phyloP scores from a whole-genome alignment of 495 filamentous ascomycete species.

The Lepidopterella palustris region DNA sequence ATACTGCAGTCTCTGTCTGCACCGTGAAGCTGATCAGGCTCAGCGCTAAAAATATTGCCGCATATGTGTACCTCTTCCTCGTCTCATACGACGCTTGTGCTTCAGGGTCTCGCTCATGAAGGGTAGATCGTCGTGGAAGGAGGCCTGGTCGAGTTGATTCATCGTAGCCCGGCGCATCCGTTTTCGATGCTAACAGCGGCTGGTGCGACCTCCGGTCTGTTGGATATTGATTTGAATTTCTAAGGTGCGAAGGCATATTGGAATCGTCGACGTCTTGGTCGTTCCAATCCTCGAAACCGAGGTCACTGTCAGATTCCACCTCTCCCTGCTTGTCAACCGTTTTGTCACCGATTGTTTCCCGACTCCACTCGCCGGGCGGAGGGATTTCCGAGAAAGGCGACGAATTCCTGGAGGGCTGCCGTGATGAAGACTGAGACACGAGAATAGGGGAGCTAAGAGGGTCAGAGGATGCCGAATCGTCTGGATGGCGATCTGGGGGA shows the following conservation, averaged over 20 bases:
- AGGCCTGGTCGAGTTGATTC: slow-evolving; percentile 18
- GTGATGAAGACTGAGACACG: slow-evolving; percentile 17
- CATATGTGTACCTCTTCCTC: slow-evolving; percentile 76
- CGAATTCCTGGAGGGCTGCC: slow-evolving; percentile 21
- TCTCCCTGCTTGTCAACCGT: slow-evolving; percentile 1
- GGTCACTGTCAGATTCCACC: slow-evolving; percentile 18
- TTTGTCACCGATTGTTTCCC: not conserved
- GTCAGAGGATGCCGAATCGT: slow-evolving; percentile 7
- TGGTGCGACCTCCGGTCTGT: slow-evolving; percentile 8
- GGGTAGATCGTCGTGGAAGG: slow-evolving; percentile 45
- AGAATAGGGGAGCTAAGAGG: slow-evolving; percentile 13
- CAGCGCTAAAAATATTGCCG: slow-evolving; percentile 70
- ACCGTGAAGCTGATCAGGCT: slow-evolving; percentile 76
- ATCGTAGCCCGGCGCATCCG: slow-evolving; percentile 5
- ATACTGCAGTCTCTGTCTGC: slow-evolving; percentile 91
- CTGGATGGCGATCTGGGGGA: slow-evolving; percentile 5
- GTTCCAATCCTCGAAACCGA: slow-evolving; percentile 33
- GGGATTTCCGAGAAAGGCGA: slow-evolving; percentile 18
- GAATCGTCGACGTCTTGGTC: slow-evolving; percentile 25
- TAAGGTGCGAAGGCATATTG: slow-evolving; percentile 26
- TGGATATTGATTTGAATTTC: slow-evolving; percentile 9
- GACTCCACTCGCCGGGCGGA: slow-evolving; percentile 2
- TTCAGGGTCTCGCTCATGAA: slow-evolving; percentile 57
- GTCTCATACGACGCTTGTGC: slow-evolving; percentile 53
- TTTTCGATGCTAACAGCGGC: slow-evolving; percentile 24